These are phyloP conservation scores for Polysphondylium violaceum DNA, from an alignment of 78 protist species.

Conservation along the genomic window DNA sequence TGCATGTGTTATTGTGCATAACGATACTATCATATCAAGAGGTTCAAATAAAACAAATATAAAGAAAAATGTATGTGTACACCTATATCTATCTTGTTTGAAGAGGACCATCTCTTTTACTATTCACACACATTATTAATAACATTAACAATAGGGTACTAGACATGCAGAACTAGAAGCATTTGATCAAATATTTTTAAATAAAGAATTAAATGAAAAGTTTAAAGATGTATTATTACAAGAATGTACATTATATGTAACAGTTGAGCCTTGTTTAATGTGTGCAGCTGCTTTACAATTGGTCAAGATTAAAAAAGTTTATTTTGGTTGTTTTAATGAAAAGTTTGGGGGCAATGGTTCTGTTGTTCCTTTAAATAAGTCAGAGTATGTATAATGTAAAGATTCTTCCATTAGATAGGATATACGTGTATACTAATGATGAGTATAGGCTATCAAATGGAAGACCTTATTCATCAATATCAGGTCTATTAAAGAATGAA, in stretches of 20 bases:
- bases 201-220: constrained; percentile 11
- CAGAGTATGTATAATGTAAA: not conserved
- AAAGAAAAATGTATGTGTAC: constrained; percentile 55
- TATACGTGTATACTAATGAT: not conserved
- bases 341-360: constrained; percentile 81
- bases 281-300: constrained; percentile 54
- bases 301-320: constrained; percentile 30
- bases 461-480: constrained; percentile 46
- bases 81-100: not conserved
- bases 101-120: not conserved
- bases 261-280: constrained; percentile 80
- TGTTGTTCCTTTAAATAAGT: constrained; percentile 9
- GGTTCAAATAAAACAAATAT: constrained; percentile 74
- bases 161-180: constrained; percentile 80
- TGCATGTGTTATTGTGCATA: constrained; percentile 64
- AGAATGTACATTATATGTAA: constrained; percentile 60
- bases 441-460: constrained; percentile 1
- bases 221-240: constrained; percentile 4
- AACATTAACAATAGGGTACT: not conserved
- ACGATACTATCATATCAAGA: constrained; percentile 16
- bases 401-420: no score
- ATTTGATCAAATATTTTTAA: constrained; percentile 39
- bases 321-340: constrained; percentile 72
- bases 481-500: constrained; percentile 39
- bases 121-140: not conserved